These are phyloP conservation scores for Fennellomyces sp. DNA, from an alignment of 371 early-diverging fungal genomes.

Conservation along the genomic window DNA sequence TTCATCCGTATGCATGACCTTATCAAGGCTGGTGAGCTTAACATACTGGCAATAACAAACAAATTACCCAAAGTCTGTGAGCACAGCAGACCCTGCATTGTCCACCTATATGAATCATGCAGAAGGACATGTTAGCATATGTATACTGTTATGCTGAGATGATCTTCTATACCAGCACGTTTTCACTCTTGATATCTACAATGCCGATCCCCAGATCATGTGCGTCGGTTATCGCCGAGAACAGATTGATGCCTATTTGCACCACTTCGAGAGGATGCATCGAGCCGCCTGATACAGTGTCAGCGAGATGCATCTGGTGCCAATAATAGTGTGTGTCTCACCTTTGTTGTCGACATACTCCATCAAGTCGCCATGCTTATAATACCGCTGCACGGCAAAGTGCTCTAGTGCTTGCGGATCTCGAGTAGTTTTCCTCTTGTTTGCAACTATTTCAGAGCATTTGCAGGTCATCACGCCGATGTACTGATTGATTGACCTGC, in stretches of 20 bases:
- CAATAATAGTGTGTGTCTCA: neutral
- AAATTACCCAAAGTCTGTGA: slow-evolving; percentile 43
- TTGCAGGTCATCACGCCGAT: slow-evolving; percentile 26
- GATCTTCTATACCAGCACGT: slow-evolving; percentile 29
- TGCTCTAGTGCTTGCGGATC: neutral
- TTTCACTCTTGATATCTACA: slow-evolving; percentile 43
- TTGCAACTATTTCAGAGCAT: neutral
- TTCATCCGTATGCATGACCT: slow-evolving; percentile 36
- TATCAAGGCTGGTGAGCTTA: too few relatives aligned
- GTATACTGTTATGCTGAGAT: neutral
- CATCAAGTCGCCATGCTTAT: slow-evolving; percentile 30
- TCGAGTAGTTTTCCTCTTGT: neutral
- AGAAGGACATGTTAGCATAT: slow-evolving; percentile 24
- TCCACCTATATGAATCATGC: slow-evolving; percentile 20
- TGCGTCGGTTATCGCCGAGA: slow-evolving; percentile 33
- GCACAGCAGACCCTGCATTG: slow-evolving; percentile 26
- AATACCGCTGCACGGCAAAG: slow-evolving; percentile 28
- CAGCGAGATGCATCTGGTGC: neutral
- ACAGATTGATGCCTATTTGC: slow-evolving; percentile 31
- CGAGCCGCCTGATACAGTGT: neutral
- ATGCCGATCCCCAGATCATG: slow-evolving; percentile 35
- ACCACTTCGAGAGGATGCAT: slow-evolving; percentile 32
- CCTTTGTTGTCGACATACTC: slow-evolving; percentile 25
- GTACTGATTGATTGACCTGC: slow-evolving; percentile 31
- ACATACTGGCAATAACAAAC: neutral